Evolutionary conservation across 768 basidiomycete genomes (phyloP), one percentile per base, ranked within the genome.

Genomic region (Xanthoconium purpureum): DNA sequence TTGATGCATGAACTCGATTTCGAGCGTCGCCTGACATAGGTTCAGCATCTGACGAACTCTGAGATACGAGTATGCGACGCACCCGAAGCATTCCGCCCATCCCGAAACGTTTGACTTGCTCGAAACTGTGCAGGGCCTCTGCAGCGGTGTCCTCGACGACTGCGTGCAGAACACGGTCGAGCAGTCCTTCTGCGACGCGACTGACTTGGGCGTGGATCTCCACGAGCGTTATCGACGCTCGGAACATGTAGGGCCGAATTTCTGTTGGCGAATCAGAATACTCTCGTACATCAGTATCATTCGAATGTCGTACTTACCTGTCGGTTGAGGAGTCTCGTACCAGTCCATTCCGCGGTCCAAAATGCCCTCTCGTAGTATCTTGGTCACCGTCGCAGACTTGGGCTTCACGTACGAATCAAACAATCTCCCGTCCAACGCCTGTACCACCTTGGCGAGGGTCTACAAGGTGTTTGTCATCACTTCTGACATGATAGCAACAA

Each of bases 31-130:
- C 94, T 98, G 69, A 6, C 7, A 17, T n/a, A 5, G 14, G n/a
- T 5, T 55, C 5, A 58, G 37, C 30, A 2, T 29, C 10, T 7
- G 15, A 17, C 18, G 33, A 33, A 42, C 44, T 24, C 37, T 15
- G 18, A 38, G 5, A 36, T 18, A 38, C 24, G 24, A 24, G 24
- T 24, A 24, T 42, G n/a, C 36, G 28, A 49, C 35, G 10, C 69
- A 97, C 95, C 47, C 92, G 84, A 43, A 99, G 80, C 97, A 98
- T 98, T 10, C 97, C 97, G 32, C 97, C 97, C 88, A 98, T 97
- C 17, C 95, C 94, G 67, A 97, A 98, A 47, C 87, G 82, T 65
- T 87, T 88, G 40, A 98, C 85, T 72, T 94, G 87, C 63, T 82
- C 83, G 81, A 99, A 95, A 71, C 87, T 91, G 14, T 78, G 80